Evolutionary conservation across 2,329 filamentous ascomycete species (phyloP).

Genomic region (Sphaerostilbella broomeana): DNA sequence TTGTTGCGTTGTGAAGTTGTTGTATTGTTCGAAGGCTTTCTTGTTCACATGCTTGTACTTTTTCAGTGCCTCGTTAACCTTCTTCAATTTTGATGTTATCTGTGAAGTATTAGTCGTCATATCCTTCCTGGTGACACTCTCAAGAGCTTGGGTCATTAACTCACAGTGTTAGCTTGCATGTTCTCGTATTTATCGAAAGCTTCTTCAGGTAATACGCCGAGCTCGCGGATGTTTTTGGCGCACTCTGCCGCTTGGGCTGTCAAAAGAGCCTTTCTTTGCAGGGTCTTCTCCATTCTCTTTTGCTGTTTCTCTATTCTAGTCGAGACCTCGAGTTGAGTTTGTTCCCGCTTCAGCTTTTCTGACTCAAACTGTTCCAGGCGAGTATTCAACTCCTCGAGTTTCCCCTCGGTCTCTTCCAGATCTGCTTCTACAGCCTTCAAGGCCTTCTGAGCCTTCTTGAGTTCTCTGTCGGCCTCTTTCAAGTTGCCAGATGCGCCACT

Average conservation of each 20-base stretch:
- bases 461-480: conserved; percentile 71
- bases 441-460: conserved; percentile 67
- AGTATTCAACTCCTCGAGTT: conserved; percentile 50
- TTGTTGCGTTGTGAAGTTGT: conserved; percentile 89
- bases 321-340: conserved; percentile 68
- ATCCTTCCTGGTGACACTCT: not conserved
- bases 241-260: conserved; percentile 73
- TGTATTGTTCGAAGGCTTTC: conserved; percentile 98
- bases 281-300: conserved; percentile 84
- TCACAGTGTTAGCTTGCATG: conserved; percentile 69
- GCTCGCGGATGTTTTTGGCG: conserved; percentile 80
- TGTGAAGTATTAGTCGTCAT: conserved; percentile 22
- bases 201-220: conserved; percentile 89
- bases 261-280: conserved; percentile 78
- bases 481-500: conserved; percentile 59
- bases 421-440: conserved; percentile 61
- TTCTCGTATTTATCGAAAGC: conserved; percentile 87
- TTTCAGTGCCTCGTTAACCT: conserved; percentile 86
- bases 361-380: conserved; percentile 51
- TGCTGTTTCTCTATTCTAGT: conserved; percentile 76
- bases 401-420: conserved; percentile 66
- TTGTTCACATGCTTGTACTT: conserved; percentile 99
- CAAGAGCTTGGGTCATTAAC: conserved; percentile 17
- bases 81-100: conserved; percentile 68
- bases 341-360: conserved; percentile 57